phyloP scores from a whole-genome alignment of 176 grass and related monocot species.

The Ensete glaucum region DNA sequence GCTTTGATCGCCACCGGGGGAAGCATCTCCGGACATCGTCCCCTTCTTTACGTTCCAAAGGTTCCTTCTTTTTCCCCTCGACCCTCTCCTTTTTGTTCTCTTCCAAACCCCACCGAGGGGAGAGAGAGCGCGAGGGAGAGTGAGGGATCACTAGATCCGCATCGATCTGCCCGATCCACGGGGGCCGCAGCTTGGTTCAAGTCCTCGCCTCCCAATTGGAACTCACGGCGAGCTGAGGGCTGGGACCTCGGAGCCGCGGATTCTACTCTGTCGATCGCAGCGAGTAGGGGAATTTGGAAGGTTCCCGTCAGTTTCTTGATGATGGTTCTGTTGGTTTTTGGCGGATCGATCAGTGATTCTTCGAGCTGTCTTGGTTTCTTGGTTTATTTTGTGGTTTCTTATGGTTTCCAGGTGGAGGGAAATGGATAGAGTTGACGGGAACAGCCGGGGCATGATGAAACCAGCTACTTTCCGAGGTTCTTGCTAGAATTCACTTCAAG shows the following conservation, averaged over 20 bases:
- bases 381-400: too few species aligned
- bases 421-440: constrained; percentile 56
- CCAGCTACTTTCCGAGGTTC: constrained; percentile 28
- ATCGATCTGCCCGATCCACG: neutral
- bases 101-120: neutral
- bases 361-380: too few species aligned
- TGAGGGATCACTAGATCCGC: neutral
- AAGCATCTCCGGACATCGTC: constrained; percentile 28
- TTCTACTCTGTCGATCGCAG: neutral
- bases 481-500: neutral
- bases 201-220: neutral
- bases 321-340: neutral
- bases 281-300: neutral
- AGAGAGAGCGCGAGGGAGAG: neutral
- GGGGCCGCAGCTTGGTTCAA: constrained; percentile 21
- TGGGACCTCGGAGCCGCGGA: neutral
- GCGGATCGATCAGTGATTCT: neutral
- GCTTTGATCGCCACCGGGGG: neutral
- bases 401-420: constrained; percentile 27
- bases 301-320: constrained; percentile 1
- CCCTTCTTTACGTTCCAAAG: constrained; percentile 5
- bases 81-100: neutral
- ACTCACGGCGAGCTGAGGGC: neutral
- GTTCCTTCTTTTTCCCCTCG: neutral
- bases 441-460: constrained; percentile 22